Conservation (phyloP, 2,329 filamentous ascomycete genomes). For the Cryphonectria naterciae region DNA sequence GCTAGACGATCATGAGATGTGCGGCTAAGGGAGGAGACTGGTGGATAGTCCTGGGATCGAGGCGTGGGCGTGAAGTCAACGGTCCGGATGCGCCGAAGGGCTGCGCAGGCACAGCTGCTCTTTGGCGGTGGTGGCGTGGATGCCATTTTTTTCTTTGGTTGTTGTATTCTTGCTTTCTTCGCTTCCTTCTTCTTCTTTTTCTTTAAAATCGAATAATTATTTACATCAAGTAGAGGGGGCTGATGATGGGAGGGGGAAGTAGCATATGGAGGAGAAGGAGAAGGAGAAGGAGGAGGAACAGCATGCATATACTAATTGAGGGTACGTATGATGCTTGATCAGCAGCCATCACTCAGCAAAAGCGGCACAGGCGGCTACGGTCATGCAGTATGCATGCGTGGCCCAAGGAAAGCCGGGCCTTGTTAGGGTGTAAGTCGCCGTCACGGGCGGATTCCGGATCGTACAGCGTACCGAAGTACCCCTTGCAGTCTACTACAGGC, state of each 20-base stretch:
- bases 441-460: background rate
- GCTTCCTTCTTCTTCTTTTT: background rate
- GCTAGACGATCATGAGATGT: slow-evolving; percentile 46
- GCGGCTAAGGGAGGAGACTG: slow-evolving; percentile 40
- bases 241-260: background rate
- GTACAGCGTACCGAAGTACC: background rate
- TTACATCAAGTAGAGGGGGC: background rate
- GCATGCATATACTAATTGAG: background rate
- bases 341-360: background rate
- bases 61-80: slow-evolving; percentile 16
- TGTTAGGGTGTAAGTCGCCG: background rate
- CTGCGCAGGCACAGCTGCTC: slow-evolving; percentile 13
- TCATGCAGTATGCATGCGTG: background rate
- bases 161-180: background rate
- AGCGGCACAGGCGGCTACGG: background rate
- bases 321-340: background rate
- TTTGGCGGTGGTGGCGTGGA: background rate
- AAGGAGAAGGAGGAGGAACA: background rate
- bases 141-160: background rate
- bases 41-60: slow-evolving; percentile 30
- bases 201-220: background rate
- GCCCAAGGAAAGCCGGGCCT: background rate
- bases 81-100: slow-evolving; percentile 16
- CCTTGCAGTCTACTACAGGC: background rate
- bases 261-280: background rate